Evolutionary conservation across 306 rosid species (phyloP), one percentile per base, ranked within the genome.

Genomic region (Pyrus pyrifolia): DNA sequence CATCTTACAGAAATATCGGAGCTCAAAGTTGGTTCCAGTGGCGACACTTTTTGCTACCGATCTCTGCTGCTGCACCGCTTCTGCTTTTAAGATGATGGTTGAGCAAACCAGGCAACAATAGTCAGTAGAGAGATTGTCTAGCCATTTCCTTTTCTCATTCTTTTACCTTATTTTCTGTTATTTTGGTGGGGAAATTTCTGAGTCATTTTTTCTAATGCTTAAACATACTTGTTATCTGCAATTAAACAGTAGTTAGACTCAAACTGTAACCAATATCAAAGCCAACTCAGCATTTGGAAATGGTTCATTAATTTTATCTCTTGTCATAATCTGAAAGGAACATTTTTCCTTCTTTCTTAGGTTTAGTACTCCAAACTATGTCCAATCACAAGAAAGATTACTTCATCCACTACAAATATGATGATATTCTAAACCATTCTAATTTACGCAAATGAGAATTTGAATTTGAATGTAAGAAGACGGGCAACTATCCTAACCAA

Each of bases 1-100:
- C 71, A 15, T 85, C 79, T 69, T 70, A 76, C 97, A 94, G 98
- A 88, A 59, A 59, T 81, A 73, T 83, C 27, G 69, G 81, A 73
- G 74, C 75, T 72, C 81, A 75, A 7, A 12, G 6, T 17, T 8
- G 44, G 44, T 63, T 35, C 31, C 23, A 0, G 40, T 30, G 2
- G 44, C 68, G 10, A 63, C 18, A 31, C 68, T 30, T 29, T 9
- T 13, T 85, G 40, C 71, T 85, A 60, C 85, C 79, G 45, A 64
- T 88, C n/a, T 83, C 84, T 44, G 74, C 85, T 42, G 52, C 79
- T 79, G 68, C 87, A 57, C 75, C 86, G 51, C 76, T 90, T 83
- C 78, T 85, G 68, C 82, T 83, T 74, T 81, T 84, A 82, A 83
- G 87, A 78, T 86, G 80, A 73, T 51, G 60, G 55, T 74, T 63